Evolutionary conservation across 148 eudicot species (phyloP), one percentile per base, ranked within the genome.

Genomic region (Rhododendron kiyosumense): DNA sequence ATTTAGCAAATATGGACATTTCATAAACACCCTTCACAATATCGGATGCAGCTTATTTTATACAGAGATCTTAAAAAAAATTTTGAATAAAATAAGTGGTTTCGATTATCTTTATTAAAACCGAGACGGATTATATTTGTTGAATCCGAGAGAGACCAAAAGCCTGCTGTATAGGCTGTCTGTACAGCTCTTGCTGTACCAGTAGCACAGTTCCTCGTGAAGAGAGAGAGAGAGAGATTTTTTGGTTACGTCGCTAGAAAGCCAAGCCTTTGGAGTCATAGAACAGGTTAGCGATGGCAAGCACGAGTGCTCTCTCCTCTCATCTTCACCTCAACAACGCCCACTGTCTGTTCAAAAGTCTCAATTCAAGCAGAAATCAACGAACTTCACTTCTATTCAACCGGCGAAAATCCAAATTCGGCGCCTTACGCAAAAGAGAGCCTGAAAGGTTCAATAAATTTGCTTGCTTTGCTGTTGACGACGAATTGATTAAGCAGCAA

Each of bases 401-500:
- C 79, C 90, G 67, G 8, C 82, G 49, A 52, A 88, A 34, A 49
- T 24, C 86, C 32, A 83, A 65, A 6, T 54, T 91, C 73, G 75
- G 82, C 15, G 85, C 89, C 30, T 86, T 91, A 18, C 78, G 78
- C 73, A 87, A 38, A 59, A 91, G 81, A 71, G 84, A 57, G 52
- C 65, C 78, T 80, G 86, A 87, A 75, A 90, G 83, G 51, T 81
- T 90, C 59, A 83, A 79, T 41, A 85, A 88, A 79, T 59, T 88
- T 57, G 89, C 90, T 87, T 91, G 94, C 49, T 94, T 79, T 73
- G 95, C 97, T 20, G 91, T 90, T 73, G 97, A 96, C 17, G 96
- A 96, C 88, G 87, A 79, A 43, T 88, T 85, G 67, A 88, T 79
- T 51, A 88, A 90, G 83, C 90, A 87, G 52, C 89, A 93, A 86